Base-by-base conservation (phyloP, 306 rosid species). In the Nissolia schottii region DNA sequence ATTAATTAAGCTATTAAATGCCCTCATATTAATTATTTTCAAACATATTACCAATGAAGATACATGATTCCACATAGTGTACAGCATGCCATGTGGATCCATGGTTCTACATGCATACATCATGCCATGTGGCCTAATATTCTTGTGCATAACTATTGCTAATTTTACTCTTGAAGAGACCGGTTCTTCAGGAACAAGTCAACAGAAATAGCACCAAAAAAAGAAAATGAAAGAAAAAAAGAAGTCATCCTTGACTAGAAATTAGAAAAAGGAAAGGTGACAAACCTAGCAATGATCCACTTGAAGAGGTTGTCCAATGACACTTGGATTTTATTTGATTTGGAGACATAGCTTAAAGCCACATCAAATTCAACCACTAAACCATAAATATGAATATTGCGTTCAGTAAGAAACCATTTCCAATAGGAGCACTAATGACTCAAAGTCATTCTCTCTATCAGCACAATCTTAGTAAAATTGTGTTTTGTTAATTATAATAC, bases 341-440 rank as follows among this genome's bases (percentile, higher is more conserved):
- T 67, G 20, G 13, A 37, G 14, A 49, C 7, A 28, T 15, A 20
- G n/a, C 16, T n/a, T 22, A 70, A 55, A 43, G 49, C 6, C 3
- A 3, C 59, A 59, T 19, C n/a, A 0, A 59, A 72, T 72, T 28
- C 49, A 61, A 58, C 46, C 46, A 45, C 19, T 20, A 3, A 14
- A 18, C 16, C 15, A 24, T n/a, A 8, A 8, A 37, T 34, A 23
- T 22, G 16, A 41, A 70, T 5, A n/a, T 20, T 12, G 18, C 34
- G 8, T 48, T 41, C 66, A 31, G 34, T 22, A 63, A 78, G 73
- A 45, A 53, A 70, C 43, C 41, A 53, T 15, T 29, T 62, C 29
- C 41, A 60, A 51, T 25, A 50, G 51, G 66, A 40, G 32, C 41
- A 60, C 8, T 3, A 12, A 35, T 15, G 37, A 15, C 20, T 10